Evolutionary conservation across 257 asterid genomes (phyloP).

Genomic region (Nicotiana noctiflora): DNA sequence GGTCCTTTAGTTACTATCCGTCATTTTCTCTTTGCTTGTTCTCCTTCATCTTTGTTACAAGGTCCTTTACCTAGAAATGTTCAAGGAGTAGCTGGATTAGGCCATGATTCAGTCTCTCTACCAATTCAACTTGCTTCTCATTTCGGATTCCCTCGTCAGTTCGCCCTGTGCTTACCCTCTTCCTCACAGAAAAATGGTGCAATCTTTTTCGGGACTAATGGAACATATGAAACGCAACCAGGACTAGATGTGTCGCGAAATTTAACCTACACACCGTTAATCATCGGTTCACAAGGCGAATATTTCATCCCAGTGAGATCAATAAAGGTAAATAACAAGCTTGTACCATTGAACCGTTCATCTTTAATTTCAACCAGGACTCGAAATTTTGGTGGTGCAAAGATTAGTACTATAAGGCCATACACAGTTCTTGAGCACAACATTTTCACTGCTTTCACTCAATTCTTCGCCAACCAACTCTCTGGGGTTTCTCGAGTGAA

Average conservation of each 20-base stretch:
- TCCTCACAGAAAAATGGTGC: conserved; percentile 19
- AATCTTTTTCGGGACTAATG: conserved; percentile 33
- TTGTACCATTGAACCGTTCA: conserved; percentile 21
- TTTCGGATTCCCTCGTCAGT: conserved; percentile 36
- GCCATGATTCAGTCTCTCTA: conserved; percentile 28
- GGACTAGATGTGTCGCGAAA: not conserved
- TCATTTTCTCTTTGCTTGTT: conserved; percentile 36
- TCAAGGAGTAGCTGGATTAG: conserved; percentile 43
- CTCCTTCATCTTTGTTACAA: conserved; percentile 34
- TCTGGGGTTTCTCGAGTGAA: conserved; percentile 23
- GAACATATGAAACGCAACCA: conserved; percentile 12
- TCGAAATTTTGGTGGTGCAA: conserved; percentile 24
- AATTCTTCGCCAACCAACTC: conserved; percentile 16
- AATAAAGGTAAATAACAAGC: conserved; percentile 23
- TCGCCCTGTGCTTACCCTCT: conserved; percentile 37
- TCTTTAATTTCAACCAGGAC: conserved; percentile 22
- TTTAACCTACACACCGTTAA: conserved; percentile 29
- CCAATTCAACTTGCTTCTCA: conserved; percentile 46
- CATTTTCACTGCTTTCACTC: conserved; percentile 19
- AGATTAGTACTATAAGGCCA: conserved; percentile 40
- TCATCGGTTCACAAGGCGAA: conserved; percentile 35
- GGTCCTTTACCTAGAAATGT: conserved; percentile 33
- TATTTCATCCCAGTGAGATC: conserved; percentile 32
- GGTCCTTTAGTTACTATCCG: conserved; percentile 17
- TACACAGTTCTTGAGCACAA: conserved; percentile 35